Conservation (phyloP, 495 filamentous ascomycete species). For the Thermothielavioides terrestris region DNA sequence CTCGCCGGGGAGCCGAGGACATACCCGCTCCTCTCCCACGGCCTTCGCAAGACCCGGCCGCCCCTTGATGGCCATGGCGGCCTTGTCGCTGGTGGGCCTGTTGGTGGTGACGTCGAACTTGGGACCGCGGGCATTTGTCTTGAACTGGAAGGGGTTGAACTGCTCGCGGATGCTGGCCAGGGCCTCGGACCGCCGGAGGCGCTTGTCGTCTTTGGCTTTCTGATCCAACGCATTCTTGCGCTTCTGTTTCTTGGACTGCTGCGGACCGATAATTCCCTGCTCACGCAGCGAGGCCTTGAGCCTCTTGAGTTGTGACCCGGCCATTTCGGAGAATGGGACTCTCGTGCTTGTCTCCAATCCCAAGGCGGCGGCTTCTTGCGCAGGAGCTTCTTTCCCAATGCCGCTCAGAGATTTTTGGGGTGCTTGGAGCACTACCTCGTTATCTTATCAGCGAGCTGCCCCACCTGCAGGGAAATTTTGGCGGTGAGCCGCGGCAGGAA, state of each 20-base stretch:
- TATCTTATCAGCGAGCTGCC: constrained; percentile 27
- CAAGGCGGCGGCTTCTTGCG: neutral
- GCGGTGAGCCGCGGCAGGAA: constrained; percentile 20
- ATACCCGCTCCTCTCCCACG: constrained; percentile 74
- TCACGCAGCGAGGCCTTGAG: constrained; percentile 82
- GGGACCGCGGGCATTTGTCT: constrained; percentile 53
- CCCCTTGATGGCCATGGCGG: constrained; percentile 47
- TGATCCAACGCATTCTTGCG: constrained; percentile 61
- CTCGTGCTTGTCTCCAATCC: neutral
- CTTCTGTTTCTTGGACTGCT: constrained; percentile 86
- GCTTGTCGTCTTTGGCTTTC: constrained; percentile 52
- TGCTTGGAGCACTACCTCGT: constrained; percentile 1
- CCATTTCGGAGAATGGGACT: constrained; percentile 51
- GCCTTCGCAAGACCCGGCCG: constrained; percentile 79
- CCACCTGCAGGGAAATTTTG: constrained; percentile 20
- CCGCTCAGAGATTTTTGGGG: constrained; percentile 16
- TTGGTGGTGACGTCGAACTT: constrained; percentile 72
- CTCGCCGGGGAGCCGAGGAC: constrained; percentile 16
- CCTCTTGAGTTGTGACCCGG: constrained; percentile 92
- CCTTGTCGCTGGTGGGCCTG: constrained; percentile 40
- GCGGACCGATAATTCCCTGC: constrained; percentile 77
- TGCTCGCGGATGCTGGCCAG: constrained; percentile 80
- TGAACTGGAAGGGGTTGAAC: constrained; percentile 96
- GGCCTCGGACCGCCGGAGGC: constrained; percentile 62
- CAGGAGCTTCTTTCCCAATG: neutral